phyloP scores from a whole-genome alignment of 495 filamentous ascomycete species.

The Hypomontagnella submonticulosa region DNA sequence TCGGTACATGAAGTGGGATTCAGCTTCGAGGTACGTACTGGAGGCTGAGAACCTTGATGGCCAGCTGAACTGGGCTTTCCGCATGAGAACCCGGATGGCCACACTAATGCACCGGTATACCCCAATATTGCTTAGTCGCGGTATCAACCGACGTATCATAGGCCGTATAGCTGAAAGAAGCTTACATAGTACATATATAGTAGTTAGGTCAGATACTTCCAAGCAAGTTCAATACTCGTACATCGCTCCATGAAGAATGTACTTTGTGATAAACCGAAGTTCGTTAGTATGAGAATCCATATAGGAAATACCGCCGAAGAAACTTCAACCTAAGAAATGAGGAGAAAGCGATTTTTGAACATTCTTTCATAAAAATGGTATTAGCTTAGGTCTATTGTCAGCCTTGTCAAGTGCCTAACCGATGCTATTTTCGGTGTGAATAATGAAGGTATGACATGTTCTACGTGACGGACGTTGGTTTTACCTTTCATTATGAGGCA shows the following conservation, averaged over 20 bases:
- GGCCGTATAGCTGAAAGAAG: slow-evolving; percentile 1
- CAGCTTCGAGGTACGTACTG: slow-evolving; percentile 34
- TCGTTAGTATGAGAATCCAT: slow-evolving; percentile 8
- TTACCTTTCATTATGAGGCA: slow-evolving; percentile 28
- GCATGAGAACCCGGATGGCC: slow-evolving; percentile 45
- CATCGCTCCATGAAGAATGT: not conserved
- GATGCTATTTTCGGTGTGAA: not conserved
- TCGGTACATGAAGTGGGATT: slow-evolving; percentile 3
- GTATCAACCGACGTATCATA: slow-evolving; percentile 37
- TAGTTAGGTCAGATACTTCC: slow-evolving; percentile 12
- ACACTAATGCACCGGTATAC: slow-evolving; percentile 24
- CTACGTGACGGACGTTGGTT: slow-evolving; percentile 20
- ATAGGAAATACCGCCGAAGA: slow-evolving; percentile 21
- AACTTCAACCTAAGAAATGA: not conserved
- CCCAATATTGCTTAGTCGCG: slow-evolving; percentile 17
- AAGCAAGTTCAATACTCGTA: too few species aligned
- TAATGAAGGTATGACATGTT: slow-evolving; percentile 5
- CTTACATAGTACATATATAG: too few species aligned
- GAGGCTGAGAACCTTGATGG: slow-evolving; percentile 48
- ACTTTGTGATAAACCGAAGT: slow-evolving; percentile 4
- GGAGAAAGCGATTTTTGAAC: not conserved
- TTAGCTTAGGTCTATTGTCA: slow-evolving; percentile 3
- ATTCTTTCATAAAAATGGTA: too few species aligned
- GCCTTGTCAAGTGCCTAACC: slow-evolving; percentile 11
- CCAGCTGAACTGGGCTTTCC: slow-evolving; percentile 25